Evolutionary conservation across 148 eudicot genomes (phyloP).

Genomic region (Heliamphora exappendiculata): DNA sequence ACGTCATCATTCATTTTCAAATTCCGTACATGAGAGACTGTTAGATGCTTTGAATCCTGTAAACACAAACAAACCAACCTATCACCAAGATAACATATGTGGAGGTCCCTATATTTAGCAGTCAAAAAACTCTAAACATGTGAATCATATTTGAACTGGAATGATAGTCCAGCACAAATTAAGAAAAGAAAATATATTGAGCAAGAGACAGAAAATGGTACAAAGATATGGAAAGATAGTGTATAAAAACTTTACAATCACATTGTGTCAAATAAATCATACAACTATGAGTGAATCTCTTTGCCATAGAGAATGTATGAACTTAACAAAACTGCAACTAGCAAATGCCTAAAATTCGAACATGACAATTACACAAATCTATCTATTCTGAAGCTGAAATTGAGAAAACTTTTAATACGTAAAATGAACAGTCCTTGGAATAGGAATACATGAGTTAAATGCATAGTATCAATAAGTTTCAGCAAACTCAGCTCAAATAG

Average conservation of each 20-base stretch:
- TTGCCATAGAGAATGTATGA: neutral
- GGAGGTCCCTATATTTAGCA: neutral
- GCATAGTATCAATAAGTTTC: neutral
- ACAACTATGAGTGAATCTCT: neutral
- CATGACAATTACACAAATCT: neutral
- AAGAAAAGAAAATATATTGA: neutral
- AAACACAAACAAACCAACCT: slow-evolving; percentile 15
- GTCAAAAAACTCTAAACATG: neutral
- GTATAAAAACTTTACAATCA: neutral
- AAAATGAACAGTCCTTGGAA: neutral
- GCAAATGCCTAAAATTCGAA: neutral
- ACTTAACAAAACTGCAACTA: neutral
- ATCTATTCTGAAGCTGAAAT: too few species aligned
- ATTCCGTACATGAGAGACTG: slow-evolving; percentile 56
- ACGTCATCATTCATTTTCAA: slow-evolving; percentile 80
- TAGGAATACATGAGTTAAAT: neutral
- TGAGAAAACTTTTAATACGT: too few species aligned
- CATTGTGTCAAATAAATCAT: neutral
- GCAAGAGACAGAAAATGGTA: neutral
- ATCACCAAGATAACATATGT: neutral
- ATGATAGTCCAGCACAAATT: neutral
- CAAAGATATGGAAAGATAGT: neutral
- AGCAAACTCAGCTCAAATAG: neutral
- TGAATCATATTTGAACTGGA: neutral
- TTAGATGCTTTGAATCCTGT: slow-evolving; percentile 54